A percentile compares a stretch with the other conserved stretches of the same genome.
Evolutionary conservation across 352 stramenopile genomes (phyloP).

Genomic region (Pythium sp.): DNA sequence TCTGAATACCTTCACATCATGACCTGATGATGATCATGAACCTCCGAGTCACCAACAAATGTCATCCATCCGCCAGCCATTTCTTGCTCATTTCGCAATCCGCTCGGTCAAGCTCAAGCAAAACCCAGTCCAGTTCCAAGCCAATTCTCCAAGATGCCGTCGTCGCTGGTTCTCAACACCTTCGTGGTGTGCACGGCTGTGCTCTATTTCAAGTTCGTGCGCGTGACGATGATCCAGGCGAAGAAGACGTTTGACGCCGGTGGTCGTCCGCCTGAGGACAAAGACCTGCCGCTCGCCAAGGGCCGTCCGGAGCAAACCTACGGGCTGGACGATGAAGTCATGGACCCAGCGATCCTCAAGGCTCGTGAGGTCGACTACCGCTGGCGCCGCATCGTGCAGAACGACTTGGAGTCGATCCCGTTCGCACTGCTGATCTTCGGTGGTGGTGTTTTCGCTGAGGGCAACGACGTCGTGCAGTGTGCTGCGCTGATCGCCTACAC

Average conservation of each 20-base stretch:
- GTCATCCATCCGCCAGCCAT: not conserved
- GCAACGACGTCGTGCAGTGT: constrained; percentile 25
- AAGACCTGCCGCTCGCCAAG: constrained; percentile 36
- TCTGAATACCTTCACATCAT: not conserved
- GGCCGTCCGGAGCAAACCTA: constrained; percentile 33
- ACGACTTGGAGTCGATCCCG: constrained; percentile 48
- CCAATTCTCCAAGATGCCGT: not conserved
- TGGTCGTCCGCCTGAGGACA: constrained; percentile 52
- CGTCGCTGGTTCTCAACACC: constrained; percentile 33
- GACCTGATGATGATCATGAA: too few relatives aligned
- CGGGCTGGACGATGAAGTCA: constrained; percentile 25
- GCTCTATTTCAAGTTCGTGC: constrained; percentile 76
- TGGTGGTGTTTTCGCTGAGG: constrained; percentile 25
- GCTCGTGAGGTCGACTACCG: constrained; percentile 28
- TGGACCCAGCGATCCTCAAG: constrained; percentile 18
- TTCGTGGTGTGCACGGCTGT: constrained; percentile 54
- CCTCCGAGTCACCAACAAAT: not conserved
- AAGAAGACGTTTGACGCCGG: constrained; percentile 56
- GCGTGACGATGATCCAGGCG: constrained; percentile 45
- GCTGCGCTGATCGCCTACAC: constrained; percentile 36
- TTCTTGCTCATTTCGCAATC: constrained; percentile 1
- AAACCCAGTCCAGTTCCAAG: not conserved
- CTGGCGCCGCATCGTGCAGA: constrained; percentile 41
- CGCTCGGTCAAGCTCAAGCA: not conserved
- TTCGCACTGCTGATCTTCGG: constrained; percentile 37